Base-by-base conservation (phyloP, 2,329 filamentous ascomycete species). In the Ciborinia camelliae region DNA sequence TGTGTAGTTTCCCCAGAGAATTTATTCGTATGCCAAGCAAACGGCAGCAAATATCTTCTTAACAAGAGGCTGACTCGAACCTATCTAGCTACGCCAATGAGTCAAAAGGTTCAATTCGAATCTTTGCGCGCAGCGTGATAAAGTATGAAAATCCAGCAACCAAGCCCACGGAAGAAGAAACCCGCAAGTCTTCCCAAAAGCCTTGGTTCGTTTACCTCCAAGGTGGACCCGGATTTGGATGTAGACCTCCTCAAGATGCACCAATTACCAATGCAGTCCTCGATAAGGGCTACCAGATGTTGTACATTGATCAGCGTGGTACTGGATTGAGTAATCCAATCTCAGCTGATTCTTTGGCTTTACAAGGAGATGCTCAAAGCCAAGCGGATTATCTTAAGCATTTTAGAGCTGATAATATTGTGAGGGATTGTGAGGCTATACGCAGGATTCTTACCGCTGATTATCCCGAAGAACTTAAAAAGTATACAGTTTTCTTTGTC, bases 231-330 rank as follows among this genome's bases (percentile, higher is more conserved):
- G 62, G 62, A 18, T 64, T 58, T 59, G 87, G 89, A 67, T 93
- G 91, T 73, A 81, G 84, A 7, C 81, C 88, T 58, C 93, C 94
- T 1, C 89, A 96, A 74, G 84, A 90, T 65, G 85, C 87, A 67
- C 80, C 87, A 9, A 84, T 92, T 74, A 90, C 90, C n/a, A 83
- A 86, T 39, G 80, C 82, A 37, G 82, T 92, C 64, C 82, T 97
- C 7, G 86, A 88, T 66, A 88, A 88, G 68, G 93, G 93, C 20
- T 97, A 97, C 73, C 90, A 96, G 76, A 80, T 92, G 53, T 83
- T 98, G 2, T 88, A 90, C 68, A 83, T 98, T n/a, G 94, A 98
- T 76, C 93, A 97, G 75, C 86, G 94, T 59, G 94, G 94, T 15
- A 96, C 92, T 3, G 94, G 94, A 1, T 79, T 96, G 59, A 96